Percentiles rank a stretch among this genome's conserved stretches.
phyloP scores from a whole-genome alignment of 73 alveolate genomes.

The Halteria grandinella region DNA sequence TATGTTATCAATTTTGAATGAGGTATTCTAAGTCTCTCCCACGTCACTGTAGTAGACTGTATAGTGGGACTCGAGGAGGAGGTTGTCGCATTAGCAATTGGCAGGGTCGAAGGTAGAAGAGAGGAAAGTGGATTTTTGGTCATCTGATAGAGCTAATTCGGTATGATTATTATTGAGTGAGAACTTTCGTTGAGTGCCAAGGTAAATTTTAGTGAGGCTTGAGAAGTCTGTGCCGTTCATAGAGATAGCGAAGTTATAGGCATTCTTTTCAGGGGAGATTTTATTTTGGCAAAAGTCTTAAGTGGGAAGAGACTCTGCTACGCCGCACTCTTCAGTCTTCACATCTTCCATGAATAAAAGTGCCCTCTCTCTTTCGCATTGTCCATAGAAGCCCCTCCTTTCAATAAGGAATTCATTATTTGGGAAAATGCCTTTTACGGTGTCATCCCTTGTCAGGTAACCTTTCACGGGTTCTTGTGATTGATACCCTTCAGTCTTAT shows the following conservation, averaged over 20 bases:
- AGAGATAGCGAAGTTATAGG: not conserved
- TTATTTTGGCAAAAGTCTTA: conserved; percentile 15
- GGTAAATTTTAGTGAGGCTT: conserved; percentile 3
- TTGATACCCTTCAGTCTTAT: not conserved
- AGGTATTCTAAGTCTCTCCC: not conserved
- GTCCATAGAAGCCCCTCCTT: conserved; percentile 37
- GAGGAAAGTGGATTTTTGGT: not conserved
- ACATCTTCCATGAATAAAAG: conserved; percentile 10
- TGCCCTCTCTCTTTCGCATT: conserved; percentile 17
- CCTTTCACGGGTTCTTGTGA: conserved; percentile 9
- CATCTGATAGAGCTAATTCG: not conserved
- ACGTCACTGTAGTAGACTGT: conserved; percentile 21
- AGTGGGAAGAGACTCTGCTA: conserved; percentile 8
- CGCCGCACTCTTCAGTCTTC: conserved; percentile 34
- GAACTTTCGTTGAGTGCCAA: conserved; percentile 13
- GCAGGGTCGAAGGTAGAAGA: not conserved
- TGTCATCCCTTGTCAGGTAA: not conserved
- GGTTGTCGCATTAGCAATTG: conserved; percentile 6
- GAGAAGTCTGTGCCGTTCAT: not conserved
- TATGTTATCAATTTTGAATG: conserved; percentile 9
- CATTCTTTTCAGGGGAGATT: too few relatives aligned
- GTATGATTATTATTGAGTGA: not conserved
- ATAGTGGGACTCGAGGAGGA: conserved; percentile 38
- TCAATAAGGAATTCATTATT: not conserved
- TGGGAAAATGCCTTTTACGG: not conserved